These are phyloP conservation scores for Calonectria honghensis DNA, from an alignment of 2,329 filamentous ascomycete species.

Conservation along the genomic window DNA sequence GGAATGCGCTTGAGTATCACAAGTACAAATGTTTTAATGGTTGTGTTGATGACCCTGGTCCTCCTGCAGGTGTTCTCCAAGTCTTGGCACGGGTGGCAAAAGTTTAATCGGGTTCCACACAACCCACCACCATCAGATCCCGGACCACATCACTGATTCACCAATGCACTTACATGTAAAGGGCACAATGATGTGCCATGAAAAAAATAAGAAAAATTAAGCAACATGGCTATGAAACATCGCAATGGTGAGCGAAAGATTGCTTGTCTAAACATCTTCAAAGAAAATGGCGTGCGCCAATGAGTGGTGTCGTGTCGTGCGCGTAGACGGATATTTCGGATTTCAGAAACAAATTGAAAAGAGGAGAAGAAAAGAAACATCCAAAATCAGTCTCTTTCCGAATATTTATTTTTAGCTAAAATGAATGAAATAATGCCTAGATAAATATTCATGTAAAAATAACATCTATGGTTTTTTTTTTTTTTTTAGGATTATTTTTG, in stretches of 20 bases:
- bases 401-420: no score
- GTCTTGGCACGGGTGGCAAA: neutral
- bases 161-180: neutral
- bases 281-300: neutral
- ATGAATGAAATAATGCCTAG: no score
- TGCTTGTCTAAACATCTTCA: neutral
- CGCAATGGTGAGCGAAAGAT: neutral
- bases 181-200: neutral
- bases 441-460: no score
- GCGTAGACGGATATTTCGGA: no score
- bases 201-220: no score
- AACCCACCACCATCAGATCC: neutral
- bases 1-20: neutral
- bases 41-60: neutral
- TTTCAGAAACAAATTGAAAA: no score
- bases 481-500: no score
- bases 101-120: neutral
- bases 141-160: neutral
- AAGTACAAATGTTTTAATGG: neutral
- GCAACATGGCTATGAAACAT: neutral
- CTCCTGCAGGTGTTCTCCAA: neutral
- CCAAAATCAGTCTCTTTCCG: no score
- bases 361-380: no score
- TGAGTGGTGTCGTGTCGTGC: no score
- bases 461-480: no score